phyloP scores from a whole-genome alignment of 805 yeast species.

The Ogataea ganodermae region DNA sequence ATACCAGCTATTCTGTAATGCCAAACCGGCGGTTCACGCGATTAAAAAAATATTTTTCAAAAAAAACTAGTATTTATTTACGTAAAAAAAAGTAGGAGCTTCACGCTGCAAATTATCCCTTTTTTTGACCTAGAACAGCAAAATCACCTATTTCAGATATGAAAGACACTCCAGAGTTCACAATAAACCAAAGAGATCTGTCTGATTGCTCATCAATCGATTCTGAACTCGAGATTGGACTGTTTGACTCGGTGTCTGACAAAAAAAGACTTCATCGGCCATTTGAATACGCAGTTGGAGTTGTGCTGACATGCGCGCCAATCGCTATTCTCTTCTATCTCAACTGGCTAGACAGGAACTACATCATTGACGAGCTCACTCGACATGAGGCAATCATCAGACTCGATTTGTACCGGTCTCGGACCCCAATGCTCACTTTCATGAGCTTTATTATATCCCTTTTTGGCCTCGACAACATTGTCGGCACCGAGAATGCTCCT shows the following conservation, averaged over 20 bases:
- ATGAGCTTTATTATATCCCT: constrained; percentile 16
- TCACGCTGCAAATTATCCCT: background rate
- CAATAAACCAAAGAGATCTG: background rate
- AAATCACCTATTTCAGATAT: background rate
- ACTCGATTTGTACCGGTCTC: constrained; percentile 12
- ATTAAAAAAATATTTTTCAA: background rate
- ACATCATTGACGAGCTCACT: constrained; percentile 13
- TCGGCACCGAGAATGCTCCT: constrained; percentile 7
- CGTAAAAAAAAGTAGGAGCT: background rate
- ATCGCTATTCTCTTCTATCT: constrained; percentile 12
- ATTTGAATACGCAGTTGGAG: constrained; percentile 9
- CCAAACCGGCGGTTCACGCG: constrained; percentile 1
- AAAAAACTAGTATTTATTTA: background rate
- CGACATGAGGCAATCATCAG: constrained; percentile 10
- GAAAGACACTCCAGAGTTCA: background rate
- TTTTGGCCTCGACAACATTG: constrained; percentile 16
- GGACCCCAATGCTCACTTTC: constrained; percentile 14
- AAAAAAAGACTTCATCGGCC: background rate
- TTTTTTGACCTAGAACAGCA: background rate
- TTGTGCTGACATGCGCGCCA: constrained; percentile 8
- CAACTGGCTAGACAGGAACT: constrained; percentile 17
- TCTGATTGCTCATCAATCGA: constrained; percentile 1
- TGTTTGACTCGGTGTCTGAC: background rate
- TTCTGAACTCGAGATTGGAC: constrained; percentile 2
- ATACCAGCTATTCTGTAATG: background rate